These are phyloP conservation scores for Cyberlindnera samutprakarnensis DNA, from an alignment of 805 yeast species.

Conservation along the genomic window DNA sequence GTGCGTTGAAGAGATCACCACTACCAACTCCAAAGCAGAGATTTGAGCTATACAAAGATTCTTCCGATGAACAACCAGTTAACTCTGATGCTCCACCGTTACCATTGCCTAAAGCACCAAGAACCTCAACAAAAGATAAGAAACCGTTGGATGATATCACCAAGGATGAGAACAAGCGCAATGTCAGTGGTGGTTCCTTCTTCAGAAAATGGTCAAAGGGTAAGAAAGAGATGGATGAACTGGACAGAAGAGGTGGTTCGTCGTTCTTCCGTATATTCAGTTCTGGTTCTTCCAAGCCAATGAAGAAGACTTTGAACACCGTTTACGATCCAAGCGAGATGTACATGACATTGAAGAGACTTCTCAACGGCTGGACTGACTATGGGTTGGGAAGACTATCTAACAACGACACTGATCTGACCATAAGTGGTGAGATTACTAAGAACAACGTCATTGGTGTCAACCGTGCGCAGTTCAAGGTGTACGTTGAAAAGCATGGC, in stretches of 20 bases:
- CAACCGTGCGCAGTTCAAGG: constrained; percentile 56
- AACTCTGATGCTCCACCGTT: constrained; percentile 14
- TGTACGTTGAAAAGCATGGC: constrained; percentile 36
- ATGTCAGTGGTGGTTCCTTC: constrained; percentile 17
- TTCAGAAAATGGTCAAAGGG: constrained; percentile 23
- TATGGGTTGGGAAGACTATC: constrained; percentile 58
- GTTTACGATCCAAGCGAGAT: constrained; percentile 40
- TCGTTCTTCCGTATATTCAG: constrained; percentile 27
- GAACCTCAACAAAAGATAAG: constrained; percentile 2
- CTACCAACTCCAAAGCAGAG: constrained; percentile 4
- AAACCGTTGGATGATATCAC: constrained; percentile 17
- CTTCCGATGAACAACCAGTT: constrained; percentile 2
- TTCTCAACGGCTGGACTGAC: constrained; percentile 60
- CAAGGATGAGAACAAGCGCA: constrained; percentile 15
- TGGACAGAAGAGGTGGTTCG: constrained; percentile 13
- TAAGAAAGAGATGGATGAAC: constrained; percentile 15
- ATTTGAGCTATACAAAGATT: constrained; percentile 7
- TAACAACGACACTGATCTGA: constrained; percentile 33
- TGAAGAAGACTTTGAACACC: constrained; percentile 22
- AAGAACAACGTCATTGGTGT: constrained; percentile 54
- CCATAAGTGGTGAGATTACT: constrained; percentile 55
- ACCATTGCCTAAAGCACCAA: constrained; percentile 12
- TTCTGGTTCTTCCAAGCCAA: constrained; percentile 12
- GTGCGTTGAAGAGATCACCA: neutral
- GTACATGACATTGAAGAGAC: constrained; percentile 54